These are phyloP conservation scores for Orobanche coerulescens DNA, from an alignment of 257 asterid genomes.

Conservation along the genomic window DNA sequence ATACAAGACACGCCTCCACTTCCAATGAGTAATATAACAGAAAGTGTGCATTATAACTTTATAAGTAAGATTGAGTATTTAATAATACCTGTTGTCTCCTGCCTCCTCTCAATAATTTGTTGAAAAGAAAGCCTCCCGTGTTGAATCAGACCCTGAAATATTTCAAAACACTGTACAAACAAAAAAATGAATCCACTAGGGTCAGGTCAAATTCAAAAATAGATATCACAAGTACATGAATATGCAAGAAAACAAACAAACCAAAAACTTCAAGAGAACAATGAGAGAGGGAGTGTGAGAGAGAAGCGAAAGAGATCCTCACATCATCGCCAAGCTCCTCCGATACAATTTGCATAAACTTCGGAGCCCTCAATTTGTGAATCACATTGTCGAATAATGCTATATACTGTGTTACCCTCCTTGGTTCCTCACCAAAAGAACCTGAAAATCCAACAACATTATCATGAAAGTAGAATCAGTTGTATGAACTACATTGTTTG, in stretches of 20 bases:
- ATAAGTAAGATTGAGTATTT: not conserved
- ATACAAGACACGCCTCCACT: not conserved
- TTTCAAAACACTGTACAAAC: slow-evolving; percentile 47
- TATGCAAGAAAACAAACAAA: slow-evolving; percentile 1
- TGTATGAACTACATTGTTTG: not conserved
- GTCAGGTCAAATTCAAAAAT: slow-evolving; percentile 17
- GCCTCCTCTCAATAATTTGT: slow-evolving; percentile 57
- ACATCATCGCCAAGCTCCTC: slow-evolving; percentile 73
- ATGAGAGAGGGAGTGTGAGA: not conserved
- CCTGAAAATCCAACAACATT: slow-evolving; percentile 28
- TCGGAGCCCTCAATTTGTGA: slow-evolving; percentile 67
- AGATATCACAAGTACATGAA: not conserved
- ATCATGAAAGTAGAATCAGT: not conserved
- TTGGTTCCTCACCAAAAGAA: slow-evolving; percentile 47
- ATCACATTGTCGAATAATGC: slow-evolving; percentile 60
- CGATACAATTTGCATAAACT: slow-evolving; percentile 57
- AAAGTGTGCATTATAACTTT: not conserved
- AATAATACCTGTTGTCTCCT: slow-evolving; percentile 32
- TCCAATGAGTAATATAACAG: not conserved
- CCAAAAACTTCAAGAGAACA: not conserved
- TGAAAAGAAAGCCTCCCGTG: slow-evolving; percentile 80
- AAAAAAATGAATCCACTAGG: not conserved
- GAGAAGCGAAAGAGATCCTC: slow-evolving; percentile 2
- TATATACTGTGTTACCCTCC: slow-evolving; percentile 48
- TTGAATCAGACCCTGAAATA: slow-evolving; percentile 69